A percentile compares a stretch with the other conserved stretches of the same genome.
phyloP scores from a whole-genome alignment of 2,329 filamentous ascomycete species.

The Paracorniculantispora psalliotae region DNA sequence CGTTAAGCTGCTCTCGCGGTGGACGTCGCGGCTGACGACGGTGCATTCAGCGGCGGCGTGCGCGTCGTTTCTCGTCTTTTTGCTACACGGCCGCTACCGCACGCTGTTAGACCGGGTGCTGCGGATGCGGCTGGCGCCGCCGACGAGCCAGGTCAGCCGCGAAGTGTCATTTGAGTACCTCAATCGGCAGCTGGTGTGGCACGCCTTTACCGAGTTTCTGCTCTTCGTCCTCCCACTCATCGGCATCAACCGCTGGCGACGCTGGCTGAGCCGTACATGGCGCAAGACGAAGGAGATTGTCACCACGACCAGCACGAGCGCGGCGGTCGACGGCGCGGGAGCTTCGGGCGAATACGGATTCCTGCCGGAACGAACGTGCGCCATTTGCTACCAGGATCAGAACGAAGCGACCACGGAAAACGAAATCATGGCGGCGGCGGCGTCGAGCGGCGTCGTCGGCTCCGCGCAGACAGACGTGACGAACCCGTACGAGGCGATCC shows the following conservation, averaged over 20 bases:
- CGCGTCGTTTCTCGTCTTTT: constrained; percentile 81
- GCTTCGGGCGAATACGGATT: constrained; percentile 73
- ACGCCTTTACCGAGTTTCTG: constrained; percentile 99
- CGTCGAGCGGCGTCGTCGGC: constrained; percentile 73
- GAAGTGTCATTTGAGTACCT: constrained; percentile 97
- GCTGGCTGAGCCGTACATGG: constrained; percentile 86
- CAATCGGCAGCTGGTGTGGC: constrained; percentile 96
- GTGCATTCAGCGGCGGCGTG: constrained; percentile 78
- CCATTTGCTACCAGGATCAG: constrained; percentile 94
- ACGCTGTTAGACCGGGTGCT: constrained; percentile 84
- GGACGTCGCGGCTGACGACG: constrained; percentile 66
- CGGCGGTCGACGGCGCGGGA: constrained; percentile 43
- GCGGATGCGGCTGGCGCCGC: constrained; percentile 77
- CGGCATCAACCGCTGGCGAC: constrained; percentile 85
- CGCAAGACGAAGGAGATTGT: constrained; percentile 68
- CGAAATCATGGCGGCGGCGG: constrained; percentile 67
- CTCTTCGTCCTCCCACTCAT: constrained; percentile 95
- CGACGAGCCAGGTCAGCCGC: constrained; percentile 76
- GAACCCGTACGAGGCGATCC: constrained; percentile 87
- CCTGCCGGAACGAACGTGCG: constrained; percentile 88
- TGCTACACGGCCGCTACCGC: constrained; percentile 85
- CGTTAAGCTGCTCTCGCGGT: constrained; percentile 54
- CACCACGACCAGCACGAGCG: constrained; percentile 32
- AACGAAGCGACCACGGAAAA: constrained; percentile 71
- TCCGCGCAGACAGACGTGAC: constrained; percentile 90